Base-by-base conservation (phyloP, 106 monocot genomes). In the Phalaenopsis equestris region DNA sequence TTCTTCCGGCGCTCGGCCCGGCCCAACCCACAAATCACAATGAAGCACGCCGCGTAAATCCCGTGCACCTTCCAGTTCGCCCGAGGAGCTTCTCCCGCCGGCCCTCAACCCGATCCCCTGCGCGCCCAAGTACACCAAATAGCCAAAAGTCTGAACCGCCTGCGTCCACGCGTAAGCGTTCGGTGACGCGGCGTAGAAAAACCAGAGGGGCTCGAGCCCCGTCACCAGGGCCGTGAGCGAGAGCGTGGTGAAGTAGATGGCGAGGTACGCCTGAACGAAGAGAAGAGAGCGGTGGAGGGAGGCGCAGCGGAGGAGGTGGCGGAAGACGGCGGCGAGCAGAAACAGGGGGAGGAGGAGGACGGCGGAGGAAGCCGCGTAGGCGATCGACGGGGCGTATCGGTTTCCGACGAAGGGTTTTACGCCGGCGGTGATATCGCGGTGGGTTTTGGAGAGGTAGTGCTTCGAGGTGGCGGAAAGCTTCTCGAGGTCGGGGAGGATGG, bases 241-340 rank as follows among this genome's bases (percentile, higher is more conserved):
- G 77, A 95, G 92, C 18, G 87, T 87, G 41, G 83, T 83, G 87
- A 95, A 95, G 84, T 95, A 95, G 81, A 90, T 86, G 30, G 90
- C 92, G 10, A 92, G 80, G 82, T 95, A 92, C n/a, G 84, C 84
- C 19, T 95, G 90, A 73, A 87, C 78, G 80, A 90, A 89, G 73
- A 92, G 79, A 18, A 92, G 79, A 23, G 86, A 46, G 79, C 70
- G 78, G 24, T 82, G 90, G 73, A 92, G 85, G 41, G 92, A 86
- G 77, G 92, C 87, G 84, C 65, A 85, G 37, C 82, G 73, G 46
- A 77, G 56, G 58, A 88, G 83, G 37, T 82, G 52, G 30, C 80
- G 77, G 57, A 85, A 68, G 77, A 91, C 58, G 58, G 67, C 21
- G 41, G 85, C 72, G 81, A 91, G 72, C 42, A 96, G 85, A 41